Evolutionary conservation across 768 basidiomycete genomes (phyloP).

Genomic region (Cubamyces lactineus): DNA sequence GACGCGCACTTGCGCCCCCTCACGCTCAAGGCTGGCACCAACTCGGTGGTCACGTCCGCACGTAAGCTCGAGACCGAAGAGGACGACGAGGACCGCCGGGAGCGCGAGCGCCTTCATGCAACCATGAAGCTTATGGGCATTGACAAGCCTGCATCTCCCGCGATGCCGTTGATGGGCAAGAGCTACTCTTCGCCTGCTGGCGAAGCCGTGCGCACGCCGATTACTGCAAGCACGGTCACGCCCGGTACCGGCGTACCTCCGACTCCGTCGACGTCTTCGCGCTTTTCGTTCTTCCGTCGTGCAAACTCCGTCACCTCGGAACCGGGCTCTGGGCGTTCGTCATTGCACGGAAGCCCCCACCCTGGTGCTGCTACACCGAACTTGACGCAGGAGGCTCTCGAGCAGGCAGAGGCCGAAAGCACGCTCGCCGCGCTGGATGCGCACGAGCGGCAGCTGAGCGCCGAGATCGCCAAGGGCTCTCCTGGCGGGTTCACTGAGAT

Average conservation of each 20-base stretch:
- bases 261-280: constrained; percentile 40
- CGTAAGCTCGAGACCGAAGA: constrained; percentile 86
- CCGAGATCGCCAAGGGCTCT: constrained; percentile 75
- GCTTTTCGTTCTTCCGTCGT: constrained; percentile 75
- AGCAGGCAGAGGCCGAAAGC: constrained; percentile 78
- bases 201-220: constrained; percentile 14
- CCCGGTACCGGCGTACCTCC: constrained; percentile 34
- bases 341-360: constrained; percentile 26
- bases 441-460: constrained; percentile 71
- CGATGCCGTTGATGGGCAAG: constrained; percentile 41
- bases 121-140: constrained; percentile 97
- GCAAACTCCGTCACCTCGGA: constrained; percentile 51
- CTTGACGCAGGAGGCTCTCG: constrained; percentile 75
- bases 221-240: constrained; percentile 30
- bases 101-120: constrained; percentile 85
- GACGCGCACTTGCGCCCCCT: constrained; percentile 64
- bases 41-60: constrained; percentile 58
- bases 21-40: constrained; percentile 69
- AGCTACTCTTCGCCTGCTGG: constrained; percentile 42
- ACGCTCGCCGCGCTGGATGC: constrained; percentile 79
- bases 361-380: constrained; percentile 37
- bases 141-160: constrained; percentile 56
- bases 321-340: constrained; percentile 51
- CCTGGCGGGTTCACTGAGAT: constrained; percentile 83
- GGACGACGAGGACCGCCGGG: constrained; percentile 89